Evolutionary conservation across 345 rosid genomes (phyloP).

Genomic region (Gossypioides kirkii): DNA sequence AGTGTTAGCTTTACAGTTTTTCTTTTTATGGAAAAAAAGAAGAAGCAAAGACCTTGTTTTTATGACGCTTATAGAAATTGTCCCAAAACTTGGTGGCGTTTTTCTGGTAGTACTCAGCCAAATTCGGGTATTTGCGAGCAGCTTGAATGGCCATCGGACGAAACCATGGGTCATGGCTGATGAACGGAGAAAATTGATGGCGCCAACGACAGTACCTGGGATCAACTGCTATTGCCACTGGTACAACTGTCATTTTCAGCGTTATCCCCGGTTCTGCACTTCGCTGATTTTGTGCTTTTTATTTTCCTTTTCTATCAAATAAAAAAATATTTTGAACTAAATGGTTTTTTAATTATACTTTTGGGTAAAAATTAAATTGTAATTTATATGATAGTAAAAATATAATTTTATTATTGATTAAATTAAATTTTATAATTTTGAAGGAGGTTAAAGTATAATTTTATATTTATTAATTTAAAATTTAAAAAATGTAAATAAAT

Average conservation of each 20-base stretch:
- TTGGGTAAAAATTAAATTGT: no score
- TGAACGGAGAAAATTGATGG: background rate
- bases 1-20: background rate
- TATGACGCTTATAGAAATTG: constrained; percentile 47
- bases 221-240: background rate
- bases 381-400: no score
- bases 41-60: constrained; percentile 32
- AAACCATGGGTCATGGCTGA: background rate
- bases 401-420: no score
- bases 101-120: constrained; percentile 26
- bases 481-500: no score
- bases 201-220: background rate
- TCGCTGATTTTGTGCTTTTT: background rate
- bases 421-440: no score
- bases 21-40: background rate
- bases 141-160: background rate
- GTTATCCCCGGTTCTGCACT: background rate
- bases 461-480: no score
- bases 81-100: constrained; percentile 52
- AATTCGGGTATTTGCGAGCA: background rate
- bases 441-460: no score
- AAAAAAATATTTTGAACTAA: no score
- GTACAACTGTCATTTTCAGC: background rate
- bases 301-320: no score
- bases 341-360: no score